phyloP scores from a whole-genome alignment of 1,284 basidiomycete species.

The Microbotryum silenes-acaulis region DNA sequence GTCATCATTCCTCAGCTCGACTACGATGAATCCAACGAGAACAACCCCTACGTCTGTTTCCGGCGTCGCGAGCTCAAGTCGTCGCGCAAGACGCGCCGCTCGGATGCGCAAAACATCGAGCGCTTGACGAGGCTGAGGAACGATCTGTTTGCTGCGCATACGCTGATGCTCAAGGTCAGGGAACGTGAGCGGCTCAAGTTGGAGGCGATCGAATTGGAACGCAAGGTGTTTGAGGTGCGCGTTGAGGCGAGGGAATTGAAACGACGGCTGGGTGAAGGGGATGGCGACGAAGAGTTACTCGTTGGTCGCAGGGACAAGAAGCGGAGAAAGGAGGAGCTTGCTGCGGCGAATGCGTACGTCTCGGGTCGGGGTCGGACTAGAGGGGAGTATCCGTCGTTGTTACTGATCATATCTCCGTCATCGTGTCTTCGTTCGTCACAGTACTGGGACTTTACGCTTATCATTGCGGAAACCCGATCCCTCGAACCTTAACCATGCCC shows the following conservation, averaged over 20 bases:
- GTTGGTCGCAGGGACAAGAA: conserved; percentile 58
- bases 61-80: conserved; percentile 90
- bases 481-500: conserved; percentile 44
- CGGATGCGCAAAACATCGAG: conserved; percentile 79
- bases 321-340: conserved; percentile 48
- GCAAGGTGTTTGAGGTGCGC: conserved; percentile 69
- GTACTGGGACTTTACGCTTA: conserved; percentile 27
- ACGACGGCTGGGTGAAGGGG: conserved; percentile 56
- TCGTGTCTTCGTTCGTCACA: neutral
- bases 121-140: conserved; percentile 70
- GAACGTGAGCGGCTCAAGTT: conserved; percentile 69
- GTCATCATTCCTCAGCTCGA: conserved; percentile 53
- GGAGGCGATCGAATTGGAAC: conserved; percentile 53
- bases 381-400: conserved; percentile 5
- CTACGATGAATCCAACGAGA: conserved; percentile 84
- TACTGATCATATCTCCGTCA: neutral
- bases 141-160: conserved; percentile 64
- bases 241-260: conserved; percentile 70
- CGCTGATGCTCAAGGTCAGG: conserved; percentile 62
- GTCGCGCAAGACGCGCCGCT: conserved; percentile 85
- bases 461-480: conserved; percentile 49
- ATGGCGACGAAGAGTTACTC: conserved; percentile 72
- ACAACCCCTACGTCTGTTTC: conserved; percentile 98
- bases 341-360: conserved; percentile 29
- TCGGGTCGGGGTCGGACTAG: conserved; percentile 37